Base-by-base conservation (phyloP, 208 protist species). In the Trypanosoma vivax region DNA sequence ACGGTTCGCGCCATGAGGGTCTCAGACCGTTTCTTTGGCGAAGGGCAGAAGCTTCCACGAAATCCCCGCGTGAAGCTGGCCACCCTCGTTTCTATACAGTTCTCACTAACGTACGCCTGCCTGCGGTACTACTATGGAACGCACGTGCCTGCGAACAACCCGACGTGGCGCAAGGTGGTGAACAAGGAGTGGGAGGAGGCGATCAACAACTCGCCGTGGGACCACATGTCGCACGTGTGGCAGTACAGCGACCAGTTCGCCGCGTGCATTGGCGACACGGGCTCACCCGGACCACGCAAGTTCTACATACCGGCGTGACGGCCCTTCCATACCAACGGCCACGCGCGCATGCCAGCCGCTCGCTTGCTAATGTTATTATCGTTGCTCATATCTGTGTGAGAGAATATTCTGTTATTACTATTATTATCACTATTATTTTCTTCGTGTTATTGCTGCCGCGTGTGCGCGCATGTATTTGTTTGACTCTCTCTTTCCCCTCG, bases 151-250 rank as follows among this genome's bases (percentile, higher is more conserved):
- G 79, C 84, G 24, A 87, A 86, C 61, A 92, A 88, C 63, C 84
- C 84, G 39, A 86, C 80, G n/a, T 92, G 84, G 84, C 73, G 84
- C 29, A 92, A 92, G 65, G 71, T 76, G 5, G 76, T 92, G 60
- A 92, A 92, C 70, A 92, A 92, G 70, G 84, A 92, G 73, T 92
- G 84, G 84, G 84, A 92, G 73, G 84, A 92, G 73, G 84, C 84
- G 19, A 92, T 92, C 58, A 86, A 88, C 73, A 92, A 66, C 66
- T 92, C 84, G 11, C 84, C 84, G 43, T 92, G 84, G 84, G 79
- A 92, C 48, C 84, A 92, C 78, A 88, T 87, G 78, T 92, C 84
- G 18, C 84, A 92, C 47, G 80, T 92, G 42, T 92, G 84, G 84
- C 77, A 88, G 59, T 92, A 92, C 80, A 83, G 70, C 59, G 81